Base-by-base conservation (phyloP, 148 eudicot species). In the Diospyros kaki region DNA sequence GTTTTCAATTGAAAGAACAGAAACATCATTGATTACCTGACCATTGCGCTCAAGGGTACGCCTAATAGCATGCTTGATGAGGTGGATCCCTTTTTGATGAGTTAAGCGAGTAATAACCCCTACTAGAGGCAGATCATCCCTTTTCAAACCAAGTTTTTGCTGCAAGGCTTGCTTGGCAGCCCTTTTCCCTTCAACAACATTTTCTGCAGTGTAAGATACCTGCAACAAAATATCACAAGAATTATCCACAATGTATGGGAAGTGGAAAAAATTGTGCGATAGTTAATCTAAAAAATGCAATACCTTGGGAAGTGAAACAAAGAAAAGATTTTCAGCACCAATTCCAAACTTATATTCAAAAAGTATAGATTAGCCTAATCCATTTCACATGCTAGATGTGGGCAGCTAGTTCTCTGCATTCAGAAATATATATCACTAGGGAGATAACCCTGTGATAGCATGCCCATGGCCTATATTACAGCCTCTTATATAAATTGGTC, bases 61-160 rank as follows among this genome's bases (percentile, higher is more conserved):
- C 96, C 96, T 81, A 79, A 95, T 87, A 52, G 98, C 98, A 82
- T 94, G 98, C 69, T 94, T 92, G 68, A 94, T 94, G 73, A 95
- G 99, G 89, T 90, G 93, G 74, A 91, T 95, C 68, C 99, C 99
- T 88, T 95, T 95, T 79, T 95, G 99, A 86, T 89, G 93, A 77
- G 99, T 95, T 83, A 95, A 91, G 73, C 99, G 98, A 75, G 93
- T 84, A 68, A 95, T 88, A 69, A 95, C 86, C 69, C 98, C 99
- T 60, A 95, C 82, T 76, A 91, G 69, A 54, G 99, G 98, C 68
- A 88, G 74, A 83, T 95, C 94, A 56, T 81, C 91, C 58, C 77
- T 82, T 62, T 93, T 93, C 77, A 95, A 68, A 54, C 88, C 90
- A 70, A 95, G 90, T 77, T 81, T 87, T 79, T 89, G 88, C 72